A percentile compares a stretch with the other conserved stretches of the same genome.
Conservation (phyloP, 78 protist species). For the Andalucia godoyi region DNA sequence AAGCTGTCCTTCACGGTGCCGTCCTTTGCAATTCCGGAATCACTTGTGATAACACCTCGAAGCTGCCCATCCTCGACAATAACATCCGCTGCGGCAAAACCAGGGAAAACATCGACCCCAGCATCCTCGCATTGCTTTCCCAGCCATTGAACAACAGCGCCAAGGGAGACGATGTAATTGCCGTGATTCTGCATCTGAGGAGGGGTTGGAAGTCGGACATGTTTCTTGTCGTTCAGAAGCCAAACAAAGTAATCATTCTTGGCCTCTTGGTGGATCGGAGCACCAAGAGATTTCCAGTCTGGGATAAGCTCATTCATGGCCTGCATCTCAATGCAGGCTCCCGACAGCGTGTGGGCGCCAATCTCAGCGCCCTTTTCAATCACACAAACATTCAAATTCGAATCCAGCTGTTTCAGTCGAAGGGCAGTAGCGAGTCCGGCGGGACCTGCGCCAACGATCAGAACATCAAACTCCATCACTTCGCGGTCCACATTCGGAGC, state of each 20-base stretch:
- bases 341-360: constrained; percentile 85
- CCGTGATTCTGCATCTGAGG: constrained; percentile 71
- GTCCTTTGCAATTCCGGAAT: constrained; percentile 73
- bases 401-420: constrained; percentile 69
- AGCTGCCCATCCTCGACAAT: not conserved
- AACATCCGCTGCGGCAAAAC: constrained; percentile 68
- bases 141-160: constrained; percentile 64
- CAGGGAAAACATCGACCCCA: constrained; percentile 90
- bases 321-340: constrained; percentile 85
- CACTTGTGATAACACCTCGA: constrained; percentile 72
- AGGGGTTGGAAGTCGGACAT: constrained; percentile 3
- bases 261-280: constrained; percentile 73
- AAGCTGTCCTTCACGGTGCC: constrained; percentile 50
- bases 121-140: constrained; percentile 81
- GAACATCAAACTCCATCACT: constrained; percentile 58
- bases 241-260: constrained; percentile 49
- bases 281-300: constrained; percentile 80
- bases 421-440: constrained; percentile 96
- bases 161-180: constrained; percentile 83
- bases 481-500: constrained; percentile 42
- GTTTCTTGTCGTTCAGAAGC: constrained; percentile 25
- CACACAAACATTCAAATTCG: constrained; percentile 53
- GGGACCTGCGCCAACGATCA: constrained; percentile 97
- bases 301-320: constrained; percentile 89
- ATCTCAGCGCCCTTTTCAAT: constrained; percentile 85